Percentiles rank a stretch among this genome's conserved stretches.
phyloP scores from a whole-genome alignment of 208 protist species.

The Naegleria fowleri region DNA sequence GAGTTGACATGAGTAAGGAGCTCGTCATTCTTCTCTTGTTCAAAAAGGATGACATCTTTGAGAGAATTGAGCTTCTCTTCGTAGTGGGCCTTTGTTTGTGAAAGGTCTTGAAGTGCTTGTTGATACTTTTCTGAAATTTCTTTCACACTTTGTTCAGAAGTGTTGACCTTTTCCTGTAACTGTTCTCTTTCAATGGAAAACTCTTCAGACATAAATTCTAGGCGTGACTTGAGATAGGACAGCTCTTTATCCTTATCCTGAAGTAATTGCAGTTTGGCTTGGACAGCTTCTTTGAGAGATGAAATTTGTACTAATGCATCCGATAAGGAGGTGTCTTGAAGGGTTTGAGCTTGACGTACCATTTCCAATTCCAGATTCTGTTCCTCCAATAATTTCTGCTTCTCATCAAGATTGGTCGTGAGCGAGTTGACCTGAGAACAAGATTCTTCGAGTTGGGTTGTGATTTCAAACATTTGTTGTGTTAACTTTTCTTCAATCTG shows the following conservation, averaged over 20 bases:
- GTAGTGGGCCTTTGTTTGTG: background rate
- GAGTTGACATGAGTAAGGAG: background rate
- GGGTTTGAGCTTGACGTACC: too few relatives aligned
- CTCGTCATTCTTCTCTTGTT: background rate
- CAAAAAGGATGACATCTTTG: background rate
- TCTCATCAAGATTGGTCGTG: background rate
- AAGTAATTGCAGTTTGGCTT: too few relatives aligned
- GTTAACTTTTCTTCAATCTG: background rate
- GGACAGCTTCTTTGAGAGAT: too few relatives aligned
- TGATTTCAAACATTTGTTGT: background rate
- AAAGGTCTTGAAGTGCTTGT: background rate
- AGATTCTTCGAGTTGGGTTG: background rate
- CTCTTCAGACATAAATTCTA: too few relatives aligned
- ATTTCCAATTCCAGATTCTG: background rate
- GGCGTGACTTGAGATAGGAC: too few relatives aligned
- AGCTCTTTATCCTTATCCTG: too few relatives aligned
- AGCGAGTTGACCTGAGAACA: background rate
- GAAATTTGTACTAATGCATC: too few relatives aligned
- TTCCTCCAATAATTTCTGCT: background rate
- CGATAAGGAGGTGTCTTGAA: too few relatives aligned
- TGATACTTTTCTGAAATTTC: background rate
- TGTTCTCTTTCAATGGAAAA: background rate
- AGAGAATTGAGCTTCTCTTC: background rate
- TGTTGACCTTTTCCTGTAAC: background rate
- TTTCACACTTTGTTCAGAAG: background rate